Conservation (phyloP, 768 basidiomycete genomes). For the Fomitopsis serialis region DNA sequence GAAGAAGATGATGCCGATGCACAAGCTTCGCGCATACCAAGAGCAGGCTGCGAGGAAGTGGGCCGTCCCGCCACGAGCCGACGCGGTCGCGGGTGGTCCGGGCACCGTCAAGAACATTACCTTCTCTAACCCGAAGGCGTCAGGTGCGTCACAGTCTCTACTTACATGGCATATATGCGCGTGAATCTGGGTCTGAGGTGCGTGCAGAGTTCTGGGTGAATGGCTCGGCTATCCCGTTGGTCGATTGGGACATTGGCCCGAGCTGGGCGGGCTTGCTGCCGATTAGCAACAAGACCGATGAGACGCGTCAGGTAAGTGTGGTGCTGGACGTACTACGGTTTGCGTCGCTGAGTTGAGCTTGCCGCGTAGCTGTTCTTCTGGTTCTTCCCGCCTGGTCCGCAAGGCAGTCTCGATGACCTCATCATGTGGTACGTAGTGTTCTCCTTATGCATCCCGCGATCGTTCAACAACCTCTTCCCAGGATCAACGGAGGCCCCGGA, state of each 20-base stretch:
- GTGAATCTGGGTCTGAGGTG: neutral
- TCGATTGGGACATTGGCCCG: constrained; percentile 70
- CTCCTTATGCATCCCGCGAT: no score
- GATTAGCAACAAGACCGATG: constrained; percentile 52
- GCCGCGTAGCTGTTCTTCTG: constrained; percentile 68
- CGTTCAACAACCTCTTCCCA: neutral
- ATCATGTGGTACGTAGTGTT: constrained; percentile 82
- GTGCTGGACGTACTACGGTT: neutral
- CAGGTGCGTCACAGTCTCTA: constrained; percentile 39
- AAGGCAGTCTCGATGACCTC: constrained; percentile 66
- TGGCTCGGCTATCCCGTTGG: constrained; percentile 57
- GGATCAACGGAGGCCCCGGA: constrained; percentile 55
- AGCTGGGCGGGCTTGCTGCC: constrained; percentile 74
- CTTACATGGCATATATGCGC: no score
- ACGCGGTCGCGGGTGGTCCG: no score
- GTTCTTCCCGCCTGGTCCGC: constrained; percentile 77
- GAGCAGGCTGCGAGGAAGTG: no score
- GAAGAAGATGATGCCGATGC: no score
- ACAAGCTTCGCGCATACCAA: no score
- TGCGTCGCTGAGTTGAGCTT: neutral
- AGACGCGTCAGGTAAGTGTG: constrained; percentile 70
- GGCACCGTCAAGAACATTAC: constrained; percentile 55
- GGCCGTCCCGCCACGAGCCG: no score
- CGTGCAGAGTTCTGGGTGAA: constrained; percentile 65
- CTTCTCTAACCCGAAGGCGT: constrained; percentile 61